Evolutionary conservation across 2,329 filamentous ascomycete species (phyloP), one percentile per base, ranked within the genome.

Genomic region (Colletotrichum magnum): DNA sequence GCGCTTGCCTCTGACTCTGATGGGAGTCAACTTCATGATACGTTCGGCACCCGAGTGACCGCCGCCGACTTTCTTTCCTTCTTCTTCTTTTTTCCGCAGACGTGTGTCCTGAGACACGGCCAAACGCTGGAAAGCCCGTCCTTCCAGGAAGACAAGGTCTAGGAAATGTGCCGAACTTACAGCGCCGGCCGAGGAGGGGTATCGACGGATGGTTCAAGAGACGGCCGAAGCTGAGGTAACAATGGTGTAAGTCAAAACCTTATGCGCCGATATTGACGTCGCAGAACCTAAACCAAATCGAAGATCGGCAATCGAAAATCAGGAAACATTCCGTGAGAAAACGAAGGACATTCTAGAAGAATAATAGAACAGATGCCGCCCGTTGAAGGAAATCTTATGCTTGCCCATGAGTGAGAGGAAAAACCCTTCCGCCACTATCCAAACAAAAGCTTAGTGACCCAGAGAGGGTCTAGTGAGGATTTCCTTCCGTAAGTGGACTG

Each of bases 1-100:
- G 56, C 81, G 81, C 74, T 87, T 88, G 66, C 86, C 84, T 51
- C 82, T 80, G 64, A 87, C 77, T 52, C 76, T 83, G 68, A 89
- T 77, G 4, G 84, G 86, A 6, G 86, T 88, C 59, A 87, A 80
- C 51, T 80, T 77, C 84, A 87, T 87, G 43, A 47, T 64, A 26
- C n/a, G 50, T 10, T 32, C 28, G 28, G 28, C 28, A 32, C 28
- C 2, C 28, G 21, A 24, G 21, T 24, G 21, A 21, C 48, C 24
- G 28, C 43, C 13, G 51, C 32, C 32, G 10, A 43, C 18, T 24
- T 36, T 54, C 9, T 12, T 28, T n/a, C n/a, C 16, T 24, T 26
- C 13, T 41, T 52, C 24, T 53, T 53, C 32, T 52, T 39, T 39
- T 52, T 54, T n/a, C 26, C 32, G 16, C 28, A 43, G 52, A 26